Percentiles rank a stretch among this genome's conserved stretches.
These are phyloP conservation scores for Ceratocystis papillata DNA, from an alignment of 2,329 filamentous ascomycete species.

Conservation along the genomic window DNA sequence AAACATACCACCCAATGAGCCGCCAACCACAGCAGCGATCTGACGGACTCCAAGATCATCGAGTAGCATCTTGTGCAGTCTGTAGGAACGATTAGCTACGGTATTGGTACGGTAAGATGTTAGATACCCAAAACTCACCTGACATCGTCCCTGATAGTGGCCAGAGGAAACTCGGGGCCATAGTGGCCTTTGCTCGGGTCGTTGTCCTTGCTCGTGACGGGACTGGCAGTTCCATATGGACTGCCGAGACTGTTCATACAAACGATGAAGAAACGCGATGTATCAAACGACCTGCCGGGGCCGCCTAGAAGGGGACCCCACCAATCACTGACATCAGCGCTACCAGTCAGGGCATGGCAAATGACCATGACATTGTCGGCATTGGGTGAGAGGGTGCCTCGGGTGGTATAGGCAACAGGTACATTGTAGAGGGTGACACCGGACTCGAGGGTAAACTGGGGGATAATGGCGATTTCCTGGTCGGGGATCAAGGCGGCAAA, in stretches of 20 bases:
- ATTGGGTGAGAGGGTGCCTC: conserved; percentile 48
- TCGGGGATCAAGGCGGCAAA: conserved; percentile 78
- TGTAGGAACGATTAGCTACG: conserved; percentile 30
- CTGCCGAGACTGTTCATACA: conserved; percentile 80
- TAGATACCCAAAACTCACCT: conserved; percentile 47
- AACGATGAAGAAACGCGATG: conserved; percentile 71
- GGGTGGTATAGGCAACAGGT: conserved; percentile 56
- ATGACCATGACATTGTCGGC: conserved; percentile 62
- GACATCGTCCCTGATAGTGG: conserved; percentile 90
- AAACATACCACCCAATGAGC: conserved; percentile 81
- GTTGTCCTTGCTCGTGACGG: conserved; percentile 78
- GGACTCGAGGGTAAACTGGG: conserved; percentile 85
- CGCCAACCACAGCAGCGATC: conserved; percentile 68
- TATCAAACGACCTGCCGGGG: conserved; percentile 68
- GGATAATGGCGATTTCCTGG: conserved; percentile 76
- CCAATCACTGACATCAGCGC: conserved; percentile 77
- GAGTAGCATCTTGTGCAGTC: conserved; percentile 66
- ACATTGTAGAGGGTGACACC: conserved; percentile 72
- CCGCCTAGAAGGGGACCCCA: conserved; percentile 76
- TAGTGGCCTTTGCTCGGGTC: conserved; percentile 64
- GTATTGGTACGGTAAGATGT: background rate
- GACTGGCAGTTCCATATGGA: conserved; percentile 78
- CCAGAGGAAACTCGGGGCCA: conserved; percentile 90
- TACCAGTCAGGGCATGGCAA: conserved; percentile 77
- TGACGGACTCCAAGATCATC: conserved; percentile 71